A percentile compares a stretch with the other conserved stretches of the same genome.
Evolutionary conservation across 768 basidiomycete species (phyloP).

Genomic region (Boletus tomentosulus): DNA sequence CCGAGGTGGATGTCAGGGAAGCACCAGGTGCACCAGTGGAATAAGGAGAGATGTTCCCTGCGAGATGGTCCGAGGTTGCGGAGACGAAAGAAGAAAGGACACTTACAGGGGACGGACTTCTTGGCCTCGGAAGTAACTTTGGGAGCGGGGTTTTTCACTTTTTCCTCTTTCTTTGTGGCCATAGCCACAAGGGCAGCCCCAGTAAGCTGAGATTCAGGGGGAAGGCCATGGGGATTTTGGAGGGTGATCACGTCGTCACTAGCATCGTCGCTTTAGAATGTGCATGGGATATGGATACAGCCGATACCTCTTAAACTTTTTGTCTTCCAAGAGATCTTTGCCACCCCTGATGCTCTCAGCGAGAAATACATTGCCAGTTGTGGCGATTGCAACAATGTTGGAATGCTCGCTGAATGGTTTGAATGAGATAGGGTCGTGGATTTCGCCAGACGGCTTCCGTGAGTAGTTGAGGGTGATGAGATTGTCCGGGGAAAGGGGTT

Average conservation of each 20-base stretch:
- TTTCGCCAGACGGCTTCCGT: conserved; percentile 79
- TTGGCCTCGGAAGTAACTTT: conserved; percentile 42
- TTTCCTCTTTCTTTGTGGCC: conserved; percentile 33
- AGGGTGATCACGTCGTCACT: conserved; percentile 91
- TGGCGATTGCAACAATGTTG: conserved; percentile 86
- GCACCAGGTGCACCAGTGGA: conserved; percentile 89
- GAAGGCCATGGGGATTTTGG: conserved; percentile 83
- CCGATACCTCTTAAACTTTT: conserved; percentile 74
- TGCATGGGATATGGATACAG: not conserved
- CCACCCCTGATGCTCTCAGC: conserved; percentile 87
- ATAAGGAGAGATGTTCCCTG: conserved; percentile 91
- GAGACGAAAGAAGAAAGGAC: not conserved
- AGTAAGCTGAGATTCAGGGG: conserved; percentile 47
- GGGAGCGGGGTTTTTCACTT: conserved; percentile 26
- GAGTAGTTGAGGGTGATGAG: conserved; percentile 79
- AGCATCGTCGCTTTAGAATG: conserved; percentile 1
- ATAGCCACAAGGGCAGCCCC: conserved; percentile 26
- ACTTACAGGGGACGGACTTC: conserved; percentile 63
- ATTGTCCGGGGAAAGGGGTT: conserved; percentile 63
- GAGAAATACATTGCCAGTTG: conserved; percentile 90
- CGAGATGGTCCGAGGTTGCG: conserved; percentile 1
- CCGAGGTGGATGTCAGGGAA: conserved; percentile 88
- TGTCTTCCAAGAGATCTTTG: conserved; percentile 81
- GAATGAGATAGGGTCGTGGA: conserved; percentile 96
- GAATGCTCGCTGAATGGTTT: conserved; percentile 97